A percentile compares a stretch with the other conserved stretches of the same genome.
Evolutionary conservation across 164 flowering plant genomes (phyloP).

Genomic region (Berberis vulgaris): DNA sequence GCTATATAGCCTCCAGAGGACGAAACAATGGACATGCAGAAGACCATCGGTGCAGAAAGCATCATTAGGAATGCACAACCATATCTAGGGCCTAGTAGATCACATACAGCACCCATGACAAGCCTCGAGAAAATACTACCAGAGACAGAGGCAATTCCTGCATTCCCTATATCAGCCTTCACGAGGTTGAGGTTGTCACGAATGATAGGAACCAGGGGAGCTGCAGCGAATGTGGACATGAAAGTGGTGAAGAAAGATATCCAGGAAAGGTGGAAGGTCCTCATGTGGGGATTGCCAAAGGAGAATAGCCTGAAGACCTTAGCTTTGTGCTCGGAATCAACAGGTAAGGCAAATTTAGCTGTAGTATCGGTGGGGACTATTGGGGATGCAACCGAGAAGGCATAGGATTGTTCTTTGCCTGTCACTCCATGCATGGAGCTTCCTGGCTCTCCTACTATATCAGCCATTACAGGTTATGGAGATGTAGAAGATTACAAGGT

Average conservation of each 20-base stretch:
- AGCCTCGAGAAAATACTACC: conserved; percentile 74
- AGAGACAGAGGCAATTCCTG: conserved; percentile 73
- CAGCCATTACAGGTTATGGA: not conserved
- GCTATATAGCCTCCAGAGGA: conserved; percentile 30
- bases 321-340: conserved; percentile 76
- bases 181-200: conserved; percentile 69
- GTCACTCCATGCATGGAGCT: conserved; percentile 48
- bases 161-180: conserved; percentile 57
- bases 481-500: not conserved
- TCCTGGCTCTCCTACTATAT: conserved; percentile 21
- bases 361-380: conserved; percentile 25
- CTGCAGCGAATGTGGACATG: conserved; percentile 76
- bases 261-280: conserved; percentile 75
- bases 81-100: conserved; percentile 60
- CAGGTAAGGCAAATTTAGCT: conserved; percentile 43
- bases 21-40: conserved; percentile 49
- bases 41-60: conserved; percentile 62
- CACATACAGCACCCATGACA: conserved; percentile 73
- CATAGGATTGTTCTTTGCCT: conserved; percentile 23
- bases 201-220: conserved; percentile 82
- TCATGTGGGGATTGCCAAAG: conserved; percentile 68
- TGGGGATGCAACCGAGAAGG: conserved; percentile 30
- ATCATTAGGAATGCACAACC: conserved; percentile 59
- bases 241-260: conserved; percentile 77
- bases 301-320: conserved; percentile 50